Evolutionary conservation across 148 eudicot species (phyloP), one percentile per base, ranked within the genome.

Genomic region (Rhododendron molle): DNA sequence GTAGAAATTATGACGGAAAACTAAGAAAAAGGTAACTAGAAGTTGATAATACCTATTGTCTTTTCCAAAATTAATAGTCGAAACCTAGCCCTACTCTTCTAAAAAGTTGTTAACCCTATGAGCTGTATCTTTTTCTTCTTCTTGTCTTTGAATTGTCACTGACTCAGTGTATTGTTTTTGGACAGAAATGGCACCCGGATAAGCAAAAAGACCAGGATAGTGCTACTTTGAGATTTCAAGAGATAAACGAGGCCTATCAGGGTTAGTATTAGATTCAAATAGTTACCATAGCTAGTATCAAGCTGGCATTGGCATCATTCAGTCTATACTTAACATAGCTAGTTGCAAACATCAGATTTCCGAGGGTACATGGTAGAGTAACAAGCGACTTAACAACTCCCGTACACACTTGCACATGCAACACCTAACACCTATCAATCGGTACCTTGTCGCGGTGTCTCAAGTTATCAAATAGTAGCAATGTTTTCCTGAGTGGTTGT

Each of bases 111-210:
- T 52, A 3, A 54, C 54, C 14, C 13, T 79, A 7, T 2, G 11
- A 49, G 20, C 58, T 49, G 34, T 79, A 28, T 10, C 21, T 85
- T 80, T 79, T n/a, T 85, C 6, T 32, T 7, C 40, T 14, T 10
- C 81, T 50, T 38, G 1, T 81, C 32, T 77, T 52, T 83, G 9
- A 32, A 4, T 0, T 81, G 65, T 21, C 76, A 11, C 74, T 38
- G 79, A 52, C 50, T 77, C 23, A 16, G 76, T 40, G 56, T 78
- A 12, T 40, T 58, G 80, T 72, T 89, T 69, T 85, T 78, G 88
- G 49, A 80, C 89, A 96, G 99, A 95, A 94, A 91, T 96, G 98
- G 97, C 99, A 96, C 88, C 99, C 99, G 14, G 99, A 96, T 87
- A 96, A 96, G 91, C 89, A 89, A 60, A 94, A 94, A 78, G 93